phyloP scores from a whole-genome alignment of 2,329 filamentous ascomycete species.

The Aspergillus persii region DNA sequence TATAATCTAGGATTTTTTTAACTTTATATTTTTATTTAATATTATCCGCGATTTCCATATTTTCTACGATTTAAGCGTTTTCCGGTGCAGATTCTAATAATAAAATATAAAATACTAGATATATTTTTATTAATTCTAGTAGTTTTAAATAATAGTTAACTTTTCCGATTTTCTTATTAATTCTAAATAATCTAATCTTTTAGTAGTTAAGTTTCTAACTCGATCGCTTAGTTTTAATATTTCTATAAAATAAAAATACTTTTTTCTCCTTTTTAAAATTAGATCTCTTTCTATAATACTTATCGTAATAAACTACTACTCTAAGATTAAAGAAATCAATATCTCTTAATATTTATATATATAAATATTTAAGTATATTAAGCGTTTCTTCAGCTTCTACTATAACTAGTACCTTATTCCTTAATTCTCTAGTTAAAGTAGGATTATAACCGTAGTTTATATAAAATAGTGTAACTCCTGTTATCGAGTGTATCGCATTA shows the following conservation, averaged over 20 bases:
- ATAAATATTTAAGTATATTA: background rate
- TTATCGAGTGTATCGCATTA: background rate
- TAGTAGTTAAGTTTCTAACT: slow-evolving; percentile 1
- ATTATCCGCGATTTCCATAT: no score
- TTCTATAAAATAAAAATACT: slow-evolving; percentile 1
- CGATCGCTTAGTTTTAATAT: background rate
- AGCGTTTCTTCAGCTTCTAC: background rate
- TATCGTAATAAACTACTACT: background rate
- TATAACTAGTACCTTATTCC: background rate
- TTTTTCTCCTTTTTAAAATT: background rate
- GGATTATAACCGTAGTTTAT: background rate
- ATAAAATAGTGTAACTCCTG: background rate
- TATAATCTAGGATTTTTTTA: no score
- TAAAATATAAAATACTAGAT: no score
- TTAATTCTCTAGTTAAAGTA: background rate
- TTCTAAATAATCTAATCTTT: background rate
- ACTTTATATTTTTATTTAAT: no score
- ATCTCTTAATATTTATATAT: background rate
- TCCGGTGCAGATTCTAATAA: background rate
- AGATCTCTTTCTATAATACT: background rate
- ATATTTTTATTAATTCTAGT: background rate
- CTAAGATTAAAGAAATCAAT: background rate
- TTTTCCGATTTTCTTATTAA: no score
- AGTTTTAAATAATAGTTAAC: background rate
- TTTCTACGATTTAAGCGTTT: background rate